phyloP scores from a whole-genome alignment of 2,329 filamentous ascomycete genomes.

The Alternaria ventricosa region DNA sequence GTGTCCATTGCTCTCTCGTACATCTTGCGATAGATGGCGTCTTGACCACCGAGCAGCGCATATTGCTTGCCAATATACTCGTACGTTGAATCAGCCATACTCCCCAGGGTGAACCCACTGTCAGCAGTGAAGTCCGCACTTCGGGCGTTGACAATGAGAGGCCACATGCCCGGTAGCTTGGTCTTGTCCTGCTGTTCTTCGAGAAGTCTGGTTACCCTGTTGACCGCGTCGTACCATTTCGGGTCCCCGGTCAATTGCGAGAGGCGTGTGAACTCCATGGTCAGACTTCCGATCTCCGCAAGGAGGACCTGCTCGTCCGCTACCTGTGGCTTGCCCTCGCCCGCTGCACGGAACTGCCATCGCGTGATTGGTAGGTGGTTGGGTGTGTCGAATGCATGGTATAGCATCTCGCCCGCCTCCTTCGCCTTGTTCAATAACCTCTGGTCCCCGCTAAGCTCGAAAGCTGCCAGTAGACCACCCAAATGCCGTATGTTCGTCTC shows the following conservation, averaged over 20 bases:
- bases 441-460: conserved; percentile 80
- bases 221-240: conserved; percentile 56
- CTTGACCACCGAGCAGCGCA: conserved; percentile 52
- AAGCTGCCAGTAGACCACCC: conserved; percentile 83
- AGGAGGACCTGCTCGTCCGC: conserved; percentile 52
- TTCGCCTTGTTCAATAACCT: conserved; percentile 78
- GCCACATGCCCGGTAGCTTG: conserved; percentile 57
- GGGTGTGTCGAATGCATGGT: conserved; percentile 86
- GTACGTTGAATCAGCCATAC: conserved; percentile 49
- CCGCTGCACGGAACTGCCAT: conserved; percentile 51
- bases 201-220: conserved; percentile 52
- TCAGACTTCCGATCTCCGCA: conserved; percentile 56
- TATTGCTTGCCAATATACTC: conserved; percentile 50
- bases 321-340: conserved; percentile 47
- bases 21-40: conserved; percentile 57
- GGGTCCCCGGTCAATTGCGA: conserved; percentile 54
- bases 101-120: conserved; percentile 42
- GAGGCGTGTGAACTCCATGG: conserved; percentile 57
- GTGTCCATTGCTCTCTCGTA: conserved; percentile 61
- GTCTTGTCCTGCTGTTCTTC: conserved; percentile 53
- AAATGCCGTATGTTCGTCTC: conserved; percentile 76
- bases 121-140: conserved; percentile 51
- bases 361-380: conserved; percentile 80
- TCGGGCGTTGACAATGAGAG: conserved; percentile 52
- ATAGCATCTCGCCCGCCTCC: conserved; percentile 80